Evolutionary conservation across 805 yeast species (phyloP).

Genomic region (Candida caryicola): DNA sequence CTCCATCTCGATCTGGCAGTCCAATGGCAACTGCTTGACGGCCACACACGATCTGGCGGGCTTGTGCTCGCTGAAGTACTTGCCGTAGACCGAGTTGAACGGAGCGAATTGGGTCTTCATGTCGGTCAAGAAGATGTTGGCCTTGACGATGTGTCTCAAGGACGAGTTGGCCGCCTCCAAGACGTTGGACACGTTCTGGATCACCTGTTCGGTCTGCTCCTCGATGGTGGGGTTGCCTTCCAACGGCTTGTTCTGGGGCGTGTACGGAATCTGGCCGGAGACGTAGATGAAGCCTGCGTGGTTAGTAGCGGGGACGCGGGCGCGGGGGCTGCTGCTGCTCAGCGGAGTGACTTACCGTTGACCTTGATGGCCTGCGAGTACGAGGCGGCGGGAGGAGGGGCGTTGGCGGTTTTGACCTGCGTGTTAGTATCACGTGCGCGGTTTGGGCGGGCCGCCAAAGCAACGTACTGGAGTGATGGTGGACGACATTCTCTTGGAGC

Average conservation of each 20-base stretch:
- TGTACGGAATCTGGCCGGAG: conserved; percentile 93
- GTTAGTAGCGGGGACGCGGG: conserved; percentile 21
- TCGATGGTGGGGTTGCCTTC: conserved; percentile 63
- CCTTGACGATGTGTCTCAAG: conserved; percentile 80
- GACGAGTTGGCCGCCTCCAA: conserved; percentile 84
- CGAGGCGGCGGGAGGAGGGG: conserved; percentile 97
- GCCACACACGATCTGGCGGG: conserved; percentile 99
- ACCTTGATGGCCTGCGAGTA: conserved; percentile 95
- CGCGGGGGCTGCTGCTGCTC: no score
- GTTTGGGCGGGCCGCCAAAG: no score
- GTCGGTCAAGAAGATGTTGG: conserved; percentile 86
- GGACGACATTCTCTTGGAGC: conserved; percentile 24
- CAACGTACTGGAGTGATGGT: conserved; percentile 31
- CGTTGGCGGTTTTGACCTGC: conserved; percentile 65
- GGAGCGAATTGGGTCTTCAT: conserved; percentile 74
- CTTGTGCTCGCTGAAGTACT: conserved; percentile 71
- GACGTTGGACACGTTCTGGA: conserved; percentile 66
- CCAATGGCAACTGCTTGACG: conserved; percentile 85
- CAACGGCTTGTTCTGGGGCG: conserved; percentile 75
- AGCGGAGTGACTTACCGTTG: conserved; percentile 50
- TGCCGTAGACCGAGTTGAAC: conserved; percentile 81
- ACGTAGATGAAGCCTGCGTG: conserved; percentile 72
- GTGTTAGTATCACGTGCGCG: no score
- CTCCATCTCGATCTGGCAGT: conserved; percentile 86
- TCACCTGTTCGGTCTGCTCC: conserved; percentile 74